Evolutionary conservation across 1,284 basidiomycete genomes (phyloP), one percentile per base, ranked within the genome.

Genomic region (Hypsizygus ulmarius): DNA sequence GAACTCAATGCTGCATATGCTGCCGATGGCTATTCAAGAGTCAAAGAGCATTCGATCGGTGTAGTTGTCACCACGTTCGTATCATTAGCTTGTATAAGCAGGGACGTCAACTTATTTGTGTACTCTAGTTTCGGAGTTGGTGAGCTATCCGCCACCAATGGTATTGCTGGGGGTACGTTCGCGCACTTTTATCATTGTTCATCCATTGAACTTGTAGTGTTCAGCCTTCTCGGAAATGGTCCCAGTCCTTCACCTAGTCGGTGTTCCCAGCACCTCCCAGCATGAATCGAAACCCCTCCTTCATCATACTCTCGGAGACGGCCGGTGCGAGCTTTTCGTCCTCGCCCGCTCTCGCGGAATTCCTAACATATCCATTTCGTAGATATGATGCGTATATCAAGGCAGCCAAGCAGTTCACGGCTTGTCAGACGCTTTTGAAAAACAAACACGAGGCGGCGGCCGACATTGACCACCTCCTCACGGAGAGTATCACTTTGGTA

Each of bases 11-110:
- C 90, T 0, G 74, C 91, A 0, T 97, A 97, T 64, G 93, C 93
- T n/a, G 90, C 90, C 0, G 94, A 98, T 63, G 95, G 94, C 15
- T 97, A 97, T 62, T 90, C 94, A 25, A 82, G 94, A 45, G 83
- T 93, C 42, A 91, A 91, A 58, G 79, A 78, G 37, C 70, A 79
- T 46, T 79, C 81, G 45, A 68, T 93, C 43, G 89, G 90, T 39
- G 89, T 86, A 6, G 64, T 93, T 5, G 68, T 83, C 16, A 90
- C 88, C n/a, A 90, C 87, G 82, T 87, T 9, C 33, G 33, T n/a
- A 5, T n/a, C 10, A 34, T 9, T 10, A 11, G 14, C 15, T 19
- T 19, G 35, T 15, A 15, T 16, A 37, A 5, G 35, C 19, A 15
- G 9, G 12, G 15, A 15, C 6, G 12, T 37, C 35, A 19, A 15